Evolutionary conservation across 1,139 yeast genomes (phyloP).

Genomic region (Diutina sp.): DNA sequence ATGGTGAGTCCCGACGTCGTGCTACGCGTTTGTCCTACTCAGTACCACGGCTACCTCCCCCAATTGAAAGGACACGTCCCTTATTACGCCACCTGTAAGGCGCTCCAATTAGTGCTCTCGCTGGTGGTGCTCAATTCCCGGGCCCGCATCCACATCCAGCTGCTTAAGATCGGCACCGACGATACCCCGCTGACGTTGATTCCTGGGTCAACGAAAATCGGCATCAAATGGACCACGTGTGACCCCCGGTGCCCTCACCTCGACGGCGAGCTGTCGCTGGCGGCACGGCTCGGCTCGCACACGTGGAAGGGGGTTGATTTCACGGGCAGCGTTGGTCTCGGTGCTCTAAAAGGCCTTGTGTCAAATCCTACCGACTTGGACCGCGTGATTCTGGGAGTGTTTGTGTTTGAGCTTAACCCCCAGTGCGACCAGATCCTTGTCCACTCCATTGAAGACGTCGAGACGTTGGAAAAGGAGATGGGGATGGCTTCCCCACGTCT

Average conservation of each 20-base stretch:
- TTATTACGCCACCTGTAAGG: constrained; percentile 40
- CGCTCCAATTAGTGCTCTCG: constrained; percentile 40
- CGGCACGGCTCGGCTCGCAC: neutral
- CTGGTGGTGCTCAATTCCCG: constrained; percentile 40
- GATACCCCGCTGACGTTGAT: constrained; percentile 21
- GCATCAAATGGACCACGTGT: constrained; percentile 55
- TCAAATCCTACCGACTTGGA: constrained; percentile 15
- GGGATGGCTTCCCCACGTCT: neutral
- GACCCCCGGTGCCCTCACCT: constrained; percentile 36
- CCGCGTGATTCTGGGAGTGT: constrained; percentile 52
- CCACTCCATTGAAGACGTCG: constrained; percentile 72
- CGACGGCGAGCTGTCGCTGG: neutral
- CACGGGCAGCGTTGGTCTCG: neutral
- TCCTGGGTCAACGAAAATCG: constrained; percentile 36
- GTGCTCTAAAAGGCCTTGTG: neutral
- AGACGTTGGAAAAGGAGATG: constrained; percentile 33
- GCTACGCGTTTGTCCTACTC: constrained; percentile 41
- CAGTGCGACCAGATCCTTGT: constrained; percentile 45
- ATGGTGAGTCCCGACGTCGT: constrained; percentile 37
- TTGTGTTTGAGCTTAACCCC: constrained; percentile 59
- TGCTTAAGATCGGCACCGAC: constrained; percentile 17
- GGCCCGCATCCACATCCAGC: constrained; percentile 37
- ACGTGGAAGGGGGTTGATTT: constrained; percentile 1
- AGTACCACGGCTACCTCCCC: constrained; percentile 38
- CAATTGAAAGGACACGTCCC: constrained; percentile 45